A percentile compares a stretch with the other conserved stretches of the same genome.
phyloP scores from a whole-genome alignment of 2,329 filamentous ascomycete species.

The Elsinoe arachidis region DNA sequence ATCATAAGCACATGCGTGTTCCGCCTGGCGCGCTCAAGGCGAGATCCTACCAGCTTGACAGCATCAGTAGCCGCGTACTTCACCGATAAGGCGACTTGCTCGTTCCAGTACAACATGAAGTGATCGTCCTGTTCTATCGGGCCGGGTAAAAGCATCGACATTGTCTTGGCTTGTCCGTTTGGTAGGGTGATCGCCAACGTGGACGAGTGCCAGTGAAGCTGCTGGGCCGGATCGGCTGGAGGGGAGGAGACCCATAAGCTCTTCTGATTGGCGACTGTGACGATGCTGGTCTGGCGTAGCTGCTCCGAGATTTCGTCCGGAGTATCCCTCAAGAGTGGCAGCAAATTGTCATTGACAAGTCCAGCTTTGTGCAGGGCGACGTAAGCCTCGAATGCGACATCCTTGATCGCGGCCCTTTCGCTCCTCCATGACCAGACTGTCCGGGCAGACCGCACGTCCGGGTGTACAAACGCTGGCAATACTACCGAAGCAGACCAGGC shows the following conservation, averaged over 20 bases:
- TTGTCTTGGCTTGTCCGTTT: not conserved
- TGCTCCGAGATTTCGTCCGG: constrained; percentile 18
- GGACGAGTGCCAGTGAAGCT: not conserved
- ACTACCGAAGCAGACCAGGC: constrained; percentile 53
- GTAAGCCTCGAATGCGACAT: constrained; percentile 78
- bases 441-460: constrained; percentile 1
- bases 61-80: not conserved
- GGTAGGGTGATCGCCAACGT: not conserved
- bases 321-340: constrained; percentile 46
- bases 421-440: constrained; percentile 60
- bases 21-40: not conserved
- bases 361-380: constrained; percentile 58
- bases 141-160: not conserved
- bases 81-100: not conserved
- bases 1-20: not conserved
- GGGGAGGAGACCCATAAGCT: not conserved
- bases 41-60: not conserved
- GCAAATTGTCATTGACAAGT: constrained; percentile 66
- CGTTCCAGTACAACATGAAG: constrained; percentile 23
- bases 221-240: not conserved
- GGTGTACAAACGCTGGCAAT: constrained; percentile 63
- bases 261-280: not conserved
- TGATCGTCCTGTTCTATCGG: not conserved
- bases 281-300: constrained; percentile 6
- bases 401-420: constrained; percentile 64